Evolutionary conservation across 73 alveolate species (phyloP).

Genomic region (Symbiodinium pilosum): DNA sequence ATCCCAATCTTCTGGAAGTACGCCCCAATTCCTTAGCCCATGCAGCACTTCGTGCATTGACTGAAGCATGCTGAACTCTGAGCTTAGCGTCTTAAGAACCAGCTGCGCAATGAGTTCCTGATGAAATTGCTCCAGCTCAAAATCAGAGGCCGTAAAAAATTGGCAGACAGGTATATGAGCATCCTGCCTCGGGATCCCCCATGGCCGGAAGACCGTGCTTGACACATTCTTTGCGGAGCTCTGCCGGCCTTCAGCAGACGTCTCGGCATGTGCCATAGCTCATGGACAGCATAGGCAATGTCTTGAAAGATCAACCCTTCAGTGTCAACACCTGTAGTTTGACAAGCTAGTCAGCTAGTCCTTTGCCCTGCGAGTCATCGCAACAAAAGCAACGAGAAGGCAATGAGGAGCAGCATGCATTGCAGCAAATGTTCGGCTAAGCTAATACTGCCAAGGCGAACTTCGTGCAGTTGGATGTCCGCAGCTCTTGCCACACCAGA

Average conservation of each 20-base stretch:
- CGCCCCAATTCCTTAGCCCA: conserved; percentile 21
- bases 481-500: conserved; percentile 71
- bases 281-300: no score
- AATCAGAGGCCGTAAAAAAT: background rate
- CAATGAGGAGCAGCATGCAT: no score
- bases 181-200: conserved; percentile 17
- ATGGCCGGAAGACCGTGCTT: conserved; percentile 36
- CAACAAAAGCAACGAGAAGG: no score
- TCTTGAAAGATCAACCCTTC: no score
- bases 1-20: background rate
- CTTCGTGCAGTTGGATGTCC: conserved; percentile 1
- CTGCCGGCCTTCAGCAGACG: conserved; percentile 79
- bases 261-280: no score
- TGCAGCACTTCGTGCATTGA: no score
- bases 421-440: no score
- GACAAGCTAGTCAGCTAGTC: no score
- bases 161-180: background rate
- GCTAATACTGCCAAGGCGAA: background rate
- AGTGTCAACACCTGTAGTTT: no score
- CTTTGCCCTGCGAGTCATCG: no score
- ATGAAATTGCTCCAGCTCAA: background rate
- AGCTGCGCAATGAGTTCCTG: conserved; percentile 6
- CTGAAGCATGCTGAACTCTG: no score
- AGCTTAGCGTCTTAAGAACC: background rate
- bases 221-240: conserved; percentile 71